Base-by-base conservation (phyloP, 2,329 filamentous ascomycete genomes). In the Ceratocystis eucalypticola region DNA sequence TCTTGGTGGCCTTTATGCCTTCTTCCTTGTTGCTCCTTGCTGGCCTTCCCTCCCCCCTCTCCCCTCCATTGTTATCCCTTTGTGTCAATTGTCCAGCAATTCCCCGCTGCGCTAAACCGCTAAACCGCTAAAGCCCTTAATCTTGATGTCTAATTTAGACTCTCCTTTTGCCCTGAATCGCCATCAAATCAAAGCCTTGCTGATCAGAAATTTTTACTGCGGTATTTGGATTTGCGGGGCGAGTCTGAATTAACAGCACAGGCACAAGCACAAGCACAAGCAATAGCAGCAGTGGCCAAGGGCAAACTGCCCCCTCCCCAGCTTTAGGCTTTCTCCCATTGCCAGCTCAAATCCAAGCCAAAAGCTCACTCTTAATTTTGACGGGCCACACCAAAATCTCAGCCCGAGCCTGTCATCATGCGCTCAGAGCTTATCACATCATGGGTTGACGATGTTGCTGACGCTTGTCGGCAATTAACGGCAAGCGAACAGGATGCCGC, bases 361-460 rank as follows among this genome's bases (percentile, higher is more conserved):
- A n/a, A 22, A 63, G 55, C 64, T 17, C 41, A 2, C 5, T 33
- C 20, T 48, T 55, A 2, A 10, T 28, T 53, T 53, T 22, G 22
- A n/a, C 50, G 22, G 17, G 25, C 33, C 37, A 33, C n/a, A 8
- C 6, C 41, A 44, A n/a, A 28, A 5, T 53, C 48, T 22, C 59
- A 8, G 41, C 61, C 33, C 33, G 28, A 57, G 20, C 22, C 55
- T 33, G 57, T 37, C 15, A 65, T 20, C 41, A 67, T 67, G 66
- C 66, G 66, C 63, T 57, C 66, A 48, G 66, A 67, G 48, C 62
- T 63, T 28, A 61, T 67, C 22, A 55, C 66, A 22, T 65, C 55
- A 48, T 67, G 66, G 66, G 59, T 67, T 46, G 55, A 25, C 30
- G 66, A 67, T 50, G 66, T 67, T 33, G 46, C 63, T 48, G 50